Evolutionary conservation across 345 rosid genomes (phyloP), one percentile per base, ranked within the genome.

Genomic region (Limnanthes douglasii): DNA sequence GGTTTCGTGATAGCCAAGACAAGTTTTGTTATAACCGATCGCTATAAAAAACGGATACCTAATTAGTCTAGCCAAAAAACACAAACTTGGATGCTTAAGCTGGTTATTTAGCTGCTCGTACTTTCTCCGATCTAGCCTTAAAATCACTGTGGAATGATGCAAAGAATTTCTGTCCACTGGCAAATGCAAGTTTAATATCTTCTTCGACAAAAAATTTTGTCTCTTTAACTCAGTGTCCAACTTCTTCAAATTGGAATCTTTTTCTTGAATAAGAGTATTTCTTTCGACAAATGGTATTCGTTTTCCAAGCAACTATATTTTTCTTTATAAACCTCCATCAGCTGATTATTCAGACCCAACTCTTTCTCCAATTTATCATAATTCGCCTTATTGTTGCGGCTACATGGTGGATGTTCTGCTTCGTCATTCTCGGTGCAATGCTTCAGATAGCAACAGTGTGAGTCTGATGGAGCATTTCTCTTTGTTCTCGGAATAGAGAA

Each of bases 161-260:
- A 1, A 69, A 50, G 27, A 82, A 73, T 24, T 39, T 75, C 57
- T 83, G 86, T 42, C 84, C 59, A 10, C 43, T 54, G 11, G 73
- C 69, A 19, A 88, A 76, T 33, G 82, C 79, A 6, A 46, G n/a
- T 66, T 74, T 79, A 11, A 83, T 60, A 64, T 83, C 80, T 55
- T 71, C 84, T 51, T 74, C 77, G n/a, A n/a, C 1, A 88, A 62
- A 43, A 46, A 53, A 45, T 62, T 74, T 56, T 78, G 76, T 49
- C 74, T 59, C 48, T 43, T 62, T n/a, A 64, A 59, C 72, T 79
- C 84, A 23, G 27, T 35, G 44, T 60, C 68, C 43, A 79, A 53
- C 41, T 76, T 81, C 47, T 61, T 72, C 65, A 72, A 55, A 28
- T 54, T 55, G 43, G 63, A 73, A 39, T 79, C 93, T 67, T 74